Percentiles rank a stretch among this genome's conserved stretches.
These are phyloP conservation scores for Breviolum minutum DNA, from an alignment of 73 alveolate genomes.

Conservation along the genomic window DNA sequence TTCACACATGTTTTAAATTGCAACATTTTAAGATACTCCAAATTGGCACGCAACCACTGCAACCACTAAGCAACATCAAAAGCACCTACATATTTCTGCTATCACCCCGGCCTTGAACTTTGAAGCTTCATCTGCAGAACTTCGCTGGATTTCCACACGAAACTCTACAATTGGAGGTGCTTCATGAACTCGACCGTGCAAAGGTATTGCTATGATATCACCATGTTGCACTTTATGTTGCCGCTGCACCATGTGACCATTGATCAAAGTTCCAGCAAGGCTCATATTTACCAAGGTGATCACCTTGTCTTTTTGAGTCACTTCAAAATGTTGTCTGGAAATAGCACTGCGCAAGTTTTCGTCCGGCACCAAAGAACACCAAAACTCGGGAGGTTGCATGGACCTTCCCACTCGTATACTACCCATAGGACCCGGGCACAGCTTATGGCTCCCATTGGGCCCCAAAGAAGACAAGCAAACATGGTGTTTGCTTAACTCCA, in stretches of 20 bases:
- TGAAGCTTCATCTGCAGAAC: background rate
- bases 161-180: slow-evolving; percentile 72
- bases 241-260: slow-evolving; percentile 45
- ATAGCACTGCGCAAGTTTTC: slow-evolving; percentile 43
- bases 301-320: background rate
- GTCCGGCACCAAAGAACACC: slow-evolving; percentile 59
- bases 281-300: slow-evolving; percentile 11
- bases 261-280: slow-evolving; percentile 51
- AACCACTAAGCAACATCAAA: no score
- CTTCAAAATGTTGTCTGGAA: slow-evolving; percentile 52
- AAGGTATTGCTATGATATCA: slow-evolving; percentile 39
- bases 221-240: slow-evolving; percentile 30
- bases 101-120: background rate
- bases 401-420: slow-evolving; percentile 52
- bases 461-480: slow-evolving; percentile 8
- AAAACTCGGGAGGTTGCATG: slow-evolving; percentile 70
- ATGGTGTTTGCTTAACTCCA: background rate
- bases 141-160: background rate
- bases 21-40: no score
- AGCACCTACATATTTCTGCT: no score
- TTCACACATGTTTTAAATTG: no score
- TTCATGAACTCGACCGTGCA: slow-evolving; percentile 26
- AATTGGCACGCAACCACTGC: no score
- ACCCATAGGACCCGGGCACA: slow-evolving; percentile 35
- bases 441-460: background rate